A percentile compares a stretch with the other conserved stretches of the same genome.
Conservation (phyloP, 106 monocot genomes). For the Acorus gramineus region DNA sequence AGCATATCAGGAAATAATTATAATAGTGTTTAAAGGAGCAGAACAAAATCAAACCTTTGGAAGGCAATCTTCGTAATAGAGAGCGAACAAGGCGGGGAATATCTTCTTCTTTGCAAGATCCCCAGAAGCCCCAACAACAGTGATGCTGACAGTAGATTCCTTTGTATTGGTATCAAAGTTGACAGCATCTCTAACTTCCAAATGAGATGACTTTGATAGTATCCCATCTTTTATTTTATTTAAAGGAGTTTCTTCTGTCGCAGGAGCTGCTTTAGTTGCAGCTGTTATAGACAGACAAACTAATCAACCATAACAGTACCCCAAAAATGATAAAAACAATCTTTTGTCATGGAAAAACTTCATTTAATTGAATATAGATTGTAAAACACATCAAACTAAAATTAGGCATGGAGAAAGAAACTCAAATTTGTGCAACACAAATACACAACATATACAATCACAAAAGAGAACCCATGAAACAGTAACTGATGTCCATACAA, state of each 20-base stretch:
- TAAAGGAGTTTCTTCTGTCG: constrained; percentile 15
- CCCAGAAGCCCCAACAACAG: constrained; percentile 87
- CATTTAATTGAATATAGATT: not conserved
- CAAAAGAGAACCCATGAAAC: not conserved
- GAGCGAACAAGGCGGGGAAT: constrained; percentile 92
- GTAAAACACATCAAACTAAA: not conserved
- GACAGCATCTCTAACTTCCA: constrained; percentile 12
- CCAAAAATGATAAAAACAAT: not conserved
- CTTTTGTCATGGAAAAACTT: not conserved
- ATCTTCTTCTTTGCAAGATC: constrained; percentile 97
- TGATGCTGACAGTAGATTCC: constrained; percentile 72
- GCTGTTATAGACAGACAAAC: constrained; percentile 10
- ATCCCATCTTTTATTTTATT: constrained; percentile 40
- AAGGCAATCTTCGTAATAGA: constrained; percentile 87
- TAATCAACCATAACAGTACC: not conserved
- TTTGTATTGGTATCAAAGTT: constrained; percentile 8
- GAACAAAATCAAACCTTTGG: constrained; percentile 43
- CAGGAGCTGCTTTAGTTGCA: constrained; percentile 12
- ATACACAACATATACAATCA: not conserved
- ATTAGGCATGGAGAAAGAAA: not conserved
- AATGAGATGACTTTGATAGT: constrained; percentile 13
- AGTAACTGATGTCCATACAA: not conserved
- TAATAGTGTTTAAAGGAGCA: not conserved
- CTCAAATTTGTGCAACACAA: not conserved
- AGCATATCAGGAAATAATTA: not conserved